Evolutionary conservation across 495 filamentous ascomycete genomes (phyloP), one percentile per base, ranked within the genome.

Genomic region (Corynascus novoguineensis): DNA sequence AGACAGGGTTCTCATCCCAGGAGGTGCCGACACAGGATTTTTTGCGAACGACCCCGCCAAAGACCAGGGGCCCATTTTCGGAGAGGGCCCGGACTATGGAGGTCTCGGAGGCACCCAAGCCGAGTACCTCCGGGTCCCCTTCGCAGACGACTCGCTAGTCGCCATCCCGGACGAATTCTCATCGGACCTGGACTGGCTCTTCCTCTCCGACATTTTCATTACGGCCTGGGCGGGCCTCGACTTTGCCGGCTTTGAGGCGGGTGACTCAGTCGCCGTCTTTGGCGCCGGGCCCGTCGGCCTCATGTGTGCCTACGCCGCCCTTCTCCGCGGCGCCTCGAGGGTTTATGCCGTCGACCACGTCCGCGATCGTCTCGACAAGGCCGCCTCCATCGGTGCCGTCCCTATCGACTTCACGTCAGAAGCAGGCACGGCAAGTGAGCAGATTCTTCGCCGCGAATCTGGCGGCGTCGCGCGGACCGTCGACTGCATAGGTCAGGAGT

Each of bases 401-500:
- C 66, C 65, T 1, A 68, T 68, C 32, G 54, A 61, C 27, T 66
- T 67, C 35, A 46, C 19, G 3, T 71, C 67, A 15, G 70, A 48
- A 14, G 60, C 48, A 10, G 64, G 46, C n/a, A 32, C 46, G n/a
- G 46, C 71, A 5, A 70, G 70, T 8, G 68, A 71, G 45, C 64
- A 73, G 61, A 76, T 77, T 53, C 37, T 67, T 15, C 55, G 56
- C 24, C n/a, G 45, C 38, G 57, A 75, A 70, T 73, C 67, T 0
- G 75, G 65, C 2, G 78, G 76, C 73, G 81, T 84, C 7, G 75
- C 81, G 60, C 65, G 81, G 3, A 72, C 71, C 8, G 73, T 81
- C 0, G 79, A 83, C 67, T 75, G 75, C 17, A 79, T 83, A 12
- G 79, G 79, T 5, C 80, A 81, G 64, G 76, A 83, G 55, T 79